These are phyloP conservation scores for Brassica balearica DNA, from an alignment of 441 rosid genomes.

Conservation along the genomic window DNA sequence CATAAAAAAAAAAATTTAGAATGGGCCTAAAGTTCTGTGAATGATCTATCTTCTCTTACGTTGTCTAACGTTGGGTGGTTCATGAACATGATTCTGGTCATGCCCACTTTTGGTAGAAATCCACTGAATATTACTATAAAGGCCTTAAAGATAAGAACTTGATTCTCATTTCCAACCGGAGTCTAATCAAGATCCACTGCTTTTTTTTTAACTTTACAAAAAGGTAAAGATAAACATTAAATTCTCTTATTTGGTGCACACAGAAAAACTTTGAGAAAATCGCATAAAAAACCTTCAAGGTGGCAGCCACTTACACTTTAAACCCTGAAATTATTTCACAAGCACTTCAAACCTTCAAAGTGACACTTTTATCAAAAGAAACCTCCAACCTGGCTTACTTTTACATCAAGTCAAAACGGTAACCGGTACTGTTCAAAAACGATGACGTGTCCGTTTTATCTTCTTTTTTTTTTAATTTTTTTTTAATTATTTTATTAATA, in stretches of 20 bases:
- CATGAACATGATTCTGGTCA: conserved; percentile 35
- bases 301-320: no score
- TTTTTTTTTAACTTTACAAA: conserved; percentile 34
- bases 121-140: conserved; percentile 3
- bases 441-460: no score
- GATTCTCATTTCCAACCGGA: conserved; percentile 9
- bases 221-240: conserved; percentile 8
- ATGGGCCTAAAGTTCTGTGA: conserved; percentile 26
- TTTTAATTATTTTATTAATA: no score
- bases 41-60: conserved; percentile 20
- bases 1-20: background rate
- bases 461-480: no score
- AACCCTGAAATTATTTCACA: no score
- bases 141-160: conserved; percentile 16
- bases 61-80: conserved; percentile 26
- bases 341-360: no score
- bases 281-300: no score
- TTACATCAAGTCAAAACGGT: no score
- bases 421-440: no score
- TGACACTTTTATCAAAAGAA: no score
- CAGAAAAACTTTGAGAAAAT: background rate
- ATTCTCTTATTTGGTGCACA: background rate
- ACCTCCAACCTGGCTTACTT: no score
- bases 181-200: conserved; percentile 17
- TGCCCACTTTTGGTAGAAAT: conserved; percentile 40